Conservation (phyloP, 169 alveolate species). For the Plasmodium vinckei region DNA sequence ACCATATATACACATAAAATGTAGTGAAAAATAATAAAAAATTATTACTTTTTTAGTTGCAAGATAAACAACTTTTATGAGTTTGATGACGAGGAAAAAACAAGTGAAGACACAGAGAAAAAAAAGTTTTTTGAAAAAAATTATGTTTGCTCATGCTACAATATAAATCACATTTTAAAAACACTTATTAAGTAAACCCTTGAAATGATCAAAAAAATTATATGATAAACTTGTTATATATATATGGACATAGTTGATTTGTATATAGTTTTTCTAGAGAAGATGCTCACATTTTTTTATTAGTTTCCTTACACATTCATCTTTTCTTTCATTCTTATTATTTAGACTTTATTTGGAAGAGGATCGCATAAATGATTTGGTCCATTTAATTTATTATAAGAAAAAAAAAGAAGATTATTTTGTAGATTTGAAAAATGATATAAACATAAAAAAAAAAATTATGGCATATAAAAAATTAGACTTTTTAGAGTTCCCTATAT, state of each 20-base stretch:
- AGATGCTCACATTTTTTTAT: no score
- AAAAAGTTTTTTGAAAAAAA: conserved; percentile 62
- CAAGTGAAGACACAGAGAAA: conserved; percentile 41
- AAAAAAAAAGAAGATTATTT: conserved; percentile 13
- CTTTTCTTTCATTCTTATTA: neutral
- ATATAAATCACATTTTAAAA: conserved; percentile 57
- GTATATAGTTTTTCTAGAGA: no score
- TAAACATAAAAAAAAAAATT: conserved; percentile 60
- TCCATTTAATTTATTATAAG: conserved; percentile 54
- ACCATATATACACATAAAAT: no score
- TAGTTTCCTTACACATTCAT: neutral
- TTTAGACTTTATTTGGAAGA: conserved; percentile 30
- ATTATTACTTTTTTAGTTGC: conserved; percentile 12
- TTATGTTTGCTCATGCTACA: conserved; percentile 58
- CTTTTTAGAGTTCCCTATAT: conserved; percentile 29
- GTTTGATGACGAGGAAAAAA: conserved; percentile 41
- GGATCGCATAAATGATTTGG: conserved; percentile 26
- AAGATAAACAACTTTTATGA: conserved; percentile 44
- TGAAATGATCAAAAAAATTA: neutral
- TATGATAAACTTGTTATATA: neutral
- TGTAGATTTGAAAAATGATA: conserved; percentile 3
- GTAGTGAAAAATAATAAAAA: no score
- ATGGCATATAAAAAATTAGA: conserved; percentile 39
- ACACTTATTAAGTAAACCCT: conserved; percentile 41
- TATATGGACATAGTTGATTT: neutral